Conservation (phyloP, 306 rosid genomes). For the Hippophae gyantsensis region DNA sequence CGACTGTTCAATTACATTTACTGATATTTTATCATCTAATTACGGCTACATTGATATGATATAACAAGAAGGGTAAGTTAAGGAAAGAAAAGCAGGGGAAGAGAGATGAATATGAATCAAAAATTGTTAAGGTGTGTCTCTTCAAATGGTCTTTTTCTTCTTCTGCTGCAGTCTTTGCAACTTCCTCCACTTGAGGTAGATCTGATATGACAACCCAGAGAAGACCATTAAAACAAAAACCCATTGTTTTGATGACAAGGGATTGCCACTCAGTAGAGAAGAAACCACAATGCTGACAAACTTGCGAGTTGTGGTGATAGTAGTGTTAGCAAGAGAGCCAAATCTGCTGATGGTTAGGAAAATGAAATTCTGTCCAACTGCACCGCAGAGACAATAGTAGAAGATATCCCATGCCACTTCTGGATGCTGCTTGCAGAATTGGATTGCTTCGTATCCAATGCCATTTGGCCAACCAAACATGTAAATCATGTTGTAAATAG, state of each 20-base stretch:
- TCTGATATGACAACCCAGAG: slow-evolving; percentile 88
- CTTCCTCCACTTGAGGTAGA: slow-evolving; percentile 90
- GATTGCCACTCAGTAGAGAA: slow-evolving; percentile 87
- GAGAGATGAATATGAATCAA: slow-evolving; percentile 2
- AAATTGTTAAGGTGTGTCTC: slow-evolving; percentile 29
- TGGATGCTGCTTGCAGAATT: slow-evolving; percentile 74
- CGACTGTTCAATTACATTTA: too few species aligned
- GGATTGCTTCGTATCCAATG: slow-evolving; percentile 72
- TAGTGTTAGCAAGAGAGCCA: slow-evolving; percentile 89
- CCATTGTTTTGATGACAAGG: slow-evolving; percentile 89
- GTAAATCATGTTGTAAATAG: slow-evolving; percentile 76
- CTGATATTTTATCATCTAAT: too few species aligned
- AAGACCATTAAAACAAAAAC: slow-evolving; percentile 82
- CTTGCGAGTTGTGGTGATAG: slow-evolving; percentile 96
- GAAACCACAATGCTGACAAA: slow-evolving; percentile 94
- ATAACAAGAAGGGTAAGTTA: too few species aligned
- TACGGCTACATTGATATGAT: too few species aligned
- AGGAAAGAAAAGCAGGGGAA: too few species aligned
- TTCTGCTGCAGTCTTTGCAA: slow-evolving; percentile 55
- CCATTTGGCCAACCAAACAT: slow-evolving; percentile 85
- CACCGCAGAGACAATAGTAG: slow-evolving; percentile 86
- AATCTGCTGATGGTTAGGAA: slow-evolving; percentile 90
- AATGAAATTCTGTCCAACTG: slow-evolving; percentile 95
- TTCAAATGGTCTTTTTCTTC: slow-evolving; percentile 69
- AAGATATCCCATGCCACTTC: slow-evolving; percentile 95